Conservation (phyloP, 2,329 filamentous ascomycete genomes). For the Clarireedia hainanense region DNA sequence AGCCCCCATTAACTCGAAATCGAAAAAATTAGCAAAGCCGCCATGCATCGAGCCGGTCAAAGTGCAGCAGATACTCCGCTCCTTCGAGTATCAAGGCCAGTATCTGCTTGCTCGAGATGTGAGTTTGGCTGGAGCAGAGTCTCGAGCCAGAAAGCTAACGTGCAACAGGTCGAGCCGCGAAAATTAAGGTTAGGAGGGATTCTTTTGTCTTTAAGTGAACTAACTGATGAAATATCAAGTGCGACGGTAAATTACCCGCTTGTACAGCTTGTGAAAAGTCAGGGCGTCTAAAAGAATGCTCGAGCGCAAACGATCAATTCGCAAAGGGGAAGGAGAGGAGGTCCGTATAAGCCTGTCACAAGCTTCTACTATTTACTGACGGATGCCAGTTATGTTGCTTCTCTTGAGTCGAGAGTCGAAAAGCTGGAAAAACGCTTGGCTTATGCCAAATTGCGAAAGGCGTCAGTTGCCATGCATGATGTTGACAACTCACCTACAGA, state of each 20-base stretch:
- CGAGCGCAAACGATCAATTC: conserved; percentile 91
- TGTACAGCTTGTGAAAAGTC: conserved; percentile 94
- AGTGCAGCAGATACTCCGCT: conserved; percentile 40
- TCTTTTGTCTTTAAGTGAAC: neutral
- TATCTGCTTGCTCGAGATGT: conserved; percentile 74
- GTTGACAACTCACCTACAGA: conserved; percentile 38
- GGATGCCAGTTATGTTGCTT: conserved; percentile 67
- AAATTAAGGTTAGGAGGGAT: conserved; percentile 64
- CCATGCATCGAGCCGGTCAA: conserved; percentile 17
- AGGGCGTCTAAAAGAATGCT: conserved; percentile 79
- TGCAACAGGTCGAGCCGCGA: conserved; percentile 65
- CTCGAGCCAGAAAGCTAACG: neutral
- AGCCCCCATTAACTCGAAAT: neutral
- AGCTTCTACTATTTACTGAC: conserved; percentile 14
- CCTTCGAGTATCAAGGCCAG: conserved; percentile 67
- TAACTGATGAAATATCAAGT: conserved; percentile 40
- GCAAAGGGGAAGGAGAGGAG: conserved; percentile 91
- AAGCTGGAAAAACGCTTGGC: conserved; percentile 73
- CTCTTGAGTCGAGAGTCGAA: conserved; percentile 85
- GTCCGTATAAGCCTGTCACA: conserved; percentile 32
- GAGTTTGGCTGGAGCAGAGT: conserved; percentile 21
- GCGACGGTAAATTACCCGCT: conserved; percentile 89
- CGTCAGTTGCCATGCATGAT: conserved; percentile 59
- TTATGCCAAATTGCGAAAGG: conserved; percentile 63
- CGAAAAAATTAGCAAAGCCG: neutral